These are phyloP conservation scores for Talaromyces sp. DNA, from an alignment of 2,329 filamentous ascomycete genomes.

Conservation along the genomic window DNA sequence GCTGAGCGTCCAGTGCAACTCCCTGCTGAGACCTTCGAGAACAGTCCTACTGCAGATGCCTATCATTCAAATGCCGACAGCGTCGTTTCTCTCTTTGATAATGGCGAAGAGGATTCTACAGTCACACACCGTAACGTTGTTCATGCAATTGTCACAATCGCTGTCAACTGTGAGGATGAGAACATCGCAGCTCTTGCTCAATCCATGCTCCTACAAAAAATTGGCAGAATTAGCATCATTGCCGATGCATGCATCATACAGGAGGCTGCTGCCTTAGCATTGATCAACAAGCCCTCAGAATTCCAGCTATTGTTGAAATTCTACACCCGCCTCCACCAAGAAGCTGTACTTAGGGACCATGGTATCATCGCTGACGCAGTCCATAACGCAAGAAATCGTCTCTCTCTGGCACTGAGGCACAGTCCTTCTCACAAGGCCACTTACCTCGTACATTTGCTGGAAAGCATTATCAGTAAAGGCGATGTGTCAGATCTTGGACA, in stretches of 20 bases:
- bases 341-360: constrained; percentile 69
- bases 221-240: constrained; percentile 73
- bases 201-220: constrained; percentile 94
- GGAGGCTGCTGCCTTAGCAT: constrained; percentile 73
- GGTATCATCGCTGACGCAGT: constrained; percentile 68
- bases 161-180: constrained; percentile 73
- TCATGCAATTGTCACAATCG: constrained; percentile 90
- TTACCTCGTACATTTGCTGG: constrained; percentile 79
- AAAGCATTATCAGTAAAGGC: constrained; percentile 84
- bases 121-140: constrained; percentile 82
- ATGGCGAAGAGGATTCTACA: constrained; percentile 73
- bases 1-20: constrained; percentile 43
- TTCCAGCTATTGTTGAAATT: constrained; percentile 83
- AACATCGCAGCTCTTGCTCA: constrained; percentile 92
- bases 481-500: constrained; percentile 74
- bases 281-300: constrained; percentile 74
- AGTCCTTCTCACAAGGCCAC: constrained; percentile 75
- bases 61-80: constrained; percentile 34
- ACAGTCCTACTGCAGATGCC: constrained; percentile 47
- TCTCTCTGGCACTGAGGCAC: constrained; percentile 65
- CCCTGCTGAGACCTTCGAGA: constrained; percentile 38
- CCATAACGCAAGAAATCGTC: constrained; percentile 71
- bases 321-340: constrained; percentile 70
- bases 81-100: constrained; percentile 68
- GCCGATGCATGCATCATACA: constrained; percentile 84